Conservation (phyloP, 352 stramenopile genomes). For the Globisporangium camurandrum region DNA sequence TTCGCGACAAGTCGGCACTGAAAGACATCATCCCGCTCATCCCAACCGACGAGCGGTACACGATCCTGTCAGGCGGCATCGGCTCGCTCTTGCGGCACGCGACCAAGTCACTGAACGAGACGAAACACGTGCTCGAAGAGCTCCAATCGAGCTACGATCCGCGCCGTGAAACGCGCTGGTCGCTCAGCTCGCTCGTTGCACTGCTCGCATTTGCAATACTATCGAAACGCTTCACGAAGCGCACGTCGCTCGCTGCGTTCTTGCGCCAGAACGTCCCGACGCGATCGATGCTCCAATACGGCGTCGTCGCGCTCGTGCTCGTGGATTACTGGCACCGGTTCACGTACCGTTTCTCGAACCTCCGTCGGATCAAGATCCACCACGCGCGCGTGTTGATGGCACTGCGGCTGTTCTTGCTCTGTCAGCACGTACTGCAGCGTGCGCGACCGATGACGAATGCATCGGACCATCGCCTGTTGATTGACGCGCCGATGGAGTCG, state of each 20-base stretch:
- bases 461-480: conserved; percentile 71
- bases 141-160: conserved; percentile 81
- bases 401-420: conserved; percentile 72
- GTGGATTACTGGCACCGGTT: conserved; percentile 75
- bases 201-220: conserved; percentile 45
- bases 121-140: conserved; percentile 64
- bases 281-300: conserved; percentile 52
- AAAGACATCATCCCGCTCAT: conserved; percentile 88
- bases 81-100: conserved; percentile 73
- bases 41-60: conserved; percentile 69
- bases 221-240: conserved; percentile 65
- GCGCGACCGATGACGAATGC: conserved; percentile 58
- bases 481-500: conserved; percentile 76
- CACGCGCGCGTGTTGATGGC: conserved; percentile 81
- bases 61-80: conserved; percentile 72
- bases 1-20: conserved; percentile 70
- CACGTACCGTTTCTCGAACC: conserved; percentile 77
- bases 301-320: conserved; percentile 33
- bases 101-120: conserved; percentile 80
- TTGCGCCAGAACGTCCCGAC: conserved; percentile 60
- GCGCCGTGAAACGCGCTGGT: conserved; percentile 81
- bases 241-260: conserved; percentile 64
- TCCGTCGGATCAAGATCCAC: conserved; percentile 81
- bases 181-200: conserved; percentile 56
- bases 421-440: conserved; percentile 76